Percentiles rank a stretch among this genome's conserved stretches.
Conservation (phyloP, 805 yeast species). For the Candida fluviatilis region DNA sequence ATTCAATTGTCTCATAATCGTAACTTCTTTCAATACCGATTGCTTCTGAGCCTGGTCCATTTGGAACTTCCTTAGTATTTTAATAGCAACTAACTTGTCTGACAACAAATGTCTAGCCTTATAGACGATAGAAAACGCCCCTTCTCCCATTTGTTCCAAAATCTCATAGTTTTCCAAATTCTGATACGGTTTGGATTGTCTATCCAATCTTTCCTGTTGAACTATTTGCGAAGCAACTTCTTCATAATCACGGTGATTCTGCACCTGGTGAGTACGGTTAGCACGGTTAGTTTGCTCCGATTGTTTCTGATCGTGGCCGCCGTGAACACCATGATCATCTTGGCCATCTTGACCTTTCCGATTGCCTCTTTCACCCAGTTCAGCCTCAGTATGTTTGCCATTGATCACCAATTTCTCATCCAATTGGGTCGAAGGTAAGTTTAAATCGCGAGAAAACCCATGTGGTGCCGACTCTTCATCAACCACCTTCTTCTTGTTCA, state of each 20-base stretch:
- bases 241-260: slow-evolving; percentile 13
- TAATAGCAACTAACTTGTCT: slow-evolving; percentile 46
- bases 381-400: no score
- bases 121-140: slow-evolving; percentile 76
- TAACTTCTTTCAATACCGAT: slow-evolving; percentile 76
- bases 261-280: slow-evolving; percentile 1
- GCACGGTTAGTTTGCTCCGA: no score
- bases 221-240: slow-evolving; percentile 32
- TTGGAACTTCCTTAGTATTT: slow-evolving; percentile 64
- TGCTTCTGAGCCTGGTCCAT: slow-evolving; percentile 58
- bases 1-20: slow-evolving; percentile 62
- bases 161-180: slow-evolving; percentile 41
- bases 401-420: no score
- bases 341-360: no score
- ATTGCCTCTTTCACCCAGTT: no score
- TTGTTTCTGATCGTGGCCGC: no score
- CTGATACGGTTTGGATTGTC: slow-evolving; percentile 25
- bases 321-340: no score
- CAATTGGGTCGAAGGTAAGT: not conserved
- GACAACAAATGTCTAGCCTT: slow-evolving; percentile 45
- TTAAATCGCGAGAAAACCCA: no score
- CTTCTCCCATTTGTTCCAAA: slow-evolving; percentile 64
- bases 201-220: slow-evolving; percentile 29
- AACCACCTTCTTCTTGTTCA: slow-evolving; percentile 10
- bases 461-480: slow-evolving; percentile 2